Conservation (phyloP, 176 grass and related monocot species). For the Rhynchospora breviuscula region DNA sequence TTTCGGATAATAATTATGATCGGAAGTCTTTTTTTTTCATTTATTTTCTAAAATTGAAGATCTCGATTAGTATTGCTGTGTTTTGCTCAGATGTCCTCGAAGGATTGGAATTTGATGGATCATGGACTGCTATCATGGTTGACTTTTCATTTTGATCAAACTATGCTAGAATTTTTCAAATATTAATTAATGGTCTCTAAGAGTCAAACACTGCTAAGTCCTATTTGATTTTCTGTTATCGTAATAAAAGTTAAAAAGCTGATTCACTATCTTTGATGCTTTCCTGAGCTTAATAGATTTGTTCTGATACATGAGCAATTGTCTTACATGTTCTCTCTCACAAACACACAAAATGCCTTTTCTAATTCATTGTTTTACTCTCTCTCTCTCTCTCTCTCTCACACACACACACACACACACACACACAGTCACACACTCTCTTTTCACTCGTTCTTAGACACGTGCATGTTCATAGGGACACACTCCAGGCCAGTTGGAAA, state of each 20-base stretch:
- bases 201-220: neutral
- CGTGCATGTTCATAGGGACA: neutral
- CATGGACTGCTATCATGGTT: neutral
- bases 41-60: neutral
- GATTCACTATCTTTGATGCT: neutral
- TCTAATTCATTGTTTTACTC: neutral
- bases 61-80: neutral
- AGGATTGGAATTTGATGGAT: neutral
- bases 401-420: too few species aligned
- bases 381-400: neutral
- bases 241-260: neutral
- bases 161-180: neutral
- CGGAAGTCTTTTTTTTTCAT: neutral
- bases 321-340: neutral
- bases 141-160: slow-evolving; percentile 4
- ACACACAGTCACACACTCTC: neutral
- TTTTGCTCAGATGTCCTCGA: neutral
- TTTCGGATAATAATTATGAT: neutral
- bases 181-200: neutral
- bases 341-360: neutral
- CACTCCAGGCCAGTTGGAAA: neutral
- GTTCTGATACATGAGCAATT: neutral
- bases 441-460: neutral
- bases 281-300: neutral
- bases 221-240: neutral